Conservation (phyloP, 23 red algal species). For the Gracilaria gracilis region DNA sequence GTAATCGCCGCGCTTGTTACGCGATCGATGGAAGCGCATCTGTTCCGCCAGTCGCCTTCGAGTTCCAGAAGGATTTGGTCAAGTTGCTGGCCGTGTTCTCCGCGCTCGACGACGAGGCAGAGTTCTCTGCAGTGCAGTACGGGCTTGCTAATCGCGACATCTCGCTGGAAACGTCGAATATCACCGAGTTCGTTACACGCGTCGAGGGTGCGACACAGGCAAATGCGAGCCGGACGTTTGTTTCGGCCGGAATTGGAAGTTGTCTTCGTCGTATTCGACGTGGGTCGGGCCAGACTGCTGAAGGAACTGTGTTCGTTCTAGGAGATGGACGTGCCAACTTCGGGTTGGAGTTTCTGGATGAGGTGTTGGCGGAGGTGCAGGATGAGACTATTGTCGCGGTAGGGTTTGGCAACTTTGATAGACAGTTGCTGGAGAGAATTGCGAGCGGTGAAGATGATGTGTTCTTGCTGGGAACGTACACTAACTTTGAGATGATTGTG, state of each 20-base stretch:
- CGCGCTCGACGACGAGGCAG: conserved; percentile 23
- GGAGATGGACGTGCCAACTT: conserved; percentile 38
- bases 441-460: neutral
- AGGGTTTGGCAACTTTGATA: conserved; percentile 12
- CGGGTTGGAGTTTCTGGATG: conserved; percentile 12
- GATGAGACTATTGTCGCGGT: conserved; percentile 12
- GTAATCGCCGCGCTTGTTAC: neutral
- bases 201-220: neutral
- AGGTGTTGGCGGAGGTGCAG: neutral
- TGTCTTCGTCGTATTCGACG: conserved; percentile 32
- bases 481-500: conserved; percentile 42
- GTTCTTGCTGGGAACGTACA: conserved; percentile 14
- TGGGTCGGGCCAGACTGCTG: neutral
- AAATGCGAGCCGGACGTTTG: conserved; percentile 24
- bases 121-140: conserved; percentile 44
- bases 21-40: conserved; percentile 35
- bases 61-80: conserved; percentile 41
- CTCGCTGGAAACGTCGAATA: conserved; percentile 20
- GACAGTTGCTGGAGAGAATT: conserved; percentile 20
- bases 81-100: conserved; percentile 19
- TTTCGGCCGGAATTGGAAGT: conserved; percentile 12
- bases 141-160: conserved; percentile 11
- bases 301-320: conserved; percentile 22
- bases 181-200: conserved; percentile 3
- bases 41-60: neutral